Evolutionary conservation across 768 basidiomycete genomes (phyloP).

Genomic region (Podaxis mareebaensis): DNA sequence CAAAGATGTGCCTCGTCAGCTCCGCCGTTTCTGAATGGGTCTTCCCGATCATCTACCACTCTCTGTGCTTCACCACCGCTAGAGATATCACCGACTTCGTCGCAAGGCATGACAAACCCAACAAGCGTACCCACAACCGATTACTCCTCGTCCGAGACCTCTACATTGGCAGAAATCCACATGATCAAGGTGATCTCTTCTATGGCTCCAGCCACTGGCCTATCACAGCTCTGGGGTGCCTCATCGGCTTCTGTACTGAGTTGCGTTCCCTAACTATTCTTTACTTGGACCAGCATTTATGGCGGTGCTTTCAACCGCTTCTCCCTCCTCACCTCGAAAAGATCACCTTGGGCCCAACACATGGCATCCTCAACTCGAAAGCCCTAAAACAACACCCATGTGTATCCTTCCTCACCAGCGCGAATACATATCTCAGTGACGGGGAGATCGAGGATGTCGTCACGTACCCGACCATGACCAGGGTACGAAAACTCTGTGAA

Average conservation of each 20-base stretch:
- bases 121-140: conserved; percentile 21
- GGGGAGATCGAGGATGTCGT: conserved; percentile 34
- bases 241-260: conserved; percentile 29
- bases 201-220: conserved; percentile 33
- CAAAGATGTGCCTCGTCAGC: conserved; percentile 8
- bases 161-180: conserved; percentile 30
- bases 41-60: conserved; percentile 23
- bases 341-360: conserved; percentile 35
- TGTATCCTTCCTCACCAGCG: conserved; percentile 32
- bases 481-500: conserved; percentile 28
- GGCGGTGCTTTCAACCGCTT: conserved; percentile 29
- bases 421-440: conserved; percentile 34
- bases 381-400: conserved; percentile 26
- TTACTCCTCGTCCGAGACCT: conserved; percentile 27
- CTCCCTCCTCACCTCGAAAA: conserved; percentile 31
- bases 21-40: conserved; percentile 19
- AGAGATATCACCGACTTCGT: conserved; percentile 19
- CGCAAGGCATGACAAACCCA: conserved; percentile 22
- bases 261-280: conserved; percentile 31
- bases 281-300: conserved; percentile 31
- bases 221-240: conserved; percentile 30
- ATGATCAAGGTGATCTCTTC: conserved; percentile 25
- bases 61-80: conserved; percentile 17
- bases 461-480: conserved; percentile 27
- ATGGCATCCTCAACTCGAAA: conserved; percentile 32